phyloP scores from a whole-genome alignment of 2,329 filamentous ascomycete species.

The Alternaria sp. region DNA sequence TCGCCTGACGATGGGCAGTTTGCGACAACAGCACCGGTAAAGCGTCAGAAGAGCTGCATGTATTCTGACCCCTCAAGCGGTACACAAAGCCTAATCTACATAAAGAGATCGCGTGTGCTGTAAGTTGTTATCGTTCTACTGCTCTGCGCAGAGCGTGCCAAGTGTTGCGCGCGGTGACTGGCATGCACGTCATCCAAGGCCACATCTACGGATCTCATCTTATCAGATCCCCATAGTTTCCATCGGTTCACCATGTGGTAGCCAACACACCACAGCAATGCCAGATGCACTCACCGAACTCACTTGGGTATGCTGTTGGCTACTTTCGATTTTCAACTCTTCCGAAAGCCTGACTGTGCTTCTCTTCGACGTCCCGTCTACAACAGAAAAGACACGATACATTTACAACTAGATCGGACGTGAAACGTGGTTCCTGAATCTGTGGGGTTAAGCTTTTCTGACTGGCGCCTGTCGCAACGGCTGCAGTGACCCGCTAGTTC shows the following conservation, averaged over 20 bases:
- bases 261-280: not conserved
- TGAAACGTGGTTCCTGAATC: conserved; percentile 6
- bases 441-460: conserved; percentile 20
- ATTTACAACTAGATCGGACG: not conserved
- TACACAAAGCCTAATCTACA: not conserved
- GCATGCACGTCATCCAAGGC: conserved; percentile 30
- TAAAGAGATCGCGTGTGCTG: not conserved
- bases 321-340: accelerated
- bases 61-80: not conserved
- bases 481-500: conserved; percentile 28
- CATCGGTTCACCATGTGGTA: not conserved
- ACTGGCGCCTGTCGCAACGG: conserved; percentile 14
- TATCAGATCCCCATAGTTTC: conserved; percentile 26
- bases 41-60: not conserved
- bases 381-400: not conserved
- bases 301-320: not conserved
- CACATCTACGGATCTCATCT: conserved; percentile 21
- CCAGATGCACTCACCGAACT: not conserved
- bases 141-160: conserved; percentile 9
- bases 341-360: not conserved
- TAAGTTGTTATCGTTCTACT: not conserved
- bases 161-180: conserved; percentile 7
- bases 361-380: not conserved
- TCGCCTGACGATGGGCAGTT: conserved; percentile 22
- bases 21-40: not conserved